Conservation (phyloP, 192 early-diverging fungal genomes). For the Pilobolus umbonatus region DNA sequence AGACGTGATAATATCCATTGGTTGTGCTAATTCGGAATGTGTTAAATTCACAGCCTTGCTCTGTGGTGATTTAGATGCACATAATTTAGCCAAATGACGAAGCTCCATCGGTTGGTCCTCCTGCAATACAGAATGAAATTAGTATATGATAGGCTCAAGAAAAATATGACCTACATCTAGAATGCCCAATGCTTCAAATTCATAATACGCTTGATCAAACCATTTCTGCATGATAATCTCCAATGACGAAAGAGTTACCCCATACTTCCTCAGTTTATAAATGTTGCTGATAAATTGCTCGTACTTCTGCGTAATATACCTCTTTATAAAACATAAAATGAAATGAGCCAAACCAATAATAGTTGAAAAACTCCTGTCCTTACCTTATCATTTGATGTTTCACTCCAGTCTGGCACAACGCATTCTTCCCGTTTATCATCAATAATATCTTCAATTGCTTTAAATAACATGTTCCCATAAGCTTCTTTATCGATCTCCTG, state of each 20-base stretch:
- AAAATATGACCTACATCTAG: slow-evolving; percentile 5
- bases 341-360: background rate
- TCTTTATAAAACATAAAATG: slow-evolving; percentile 20
- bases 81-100: slow-evolving; percentile 12
- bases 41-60: background rate
- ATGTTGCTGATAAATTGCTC: slow-evolving; percentile 41
- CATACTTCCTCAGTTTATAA: slow-evolving; percentile 40
- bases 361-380: background rate
- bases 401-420: slow-evolving; percentile 8
- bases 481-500: slow-evolving; percentile 37
- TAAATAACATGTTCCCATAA: slow-evolving; percentile 38
- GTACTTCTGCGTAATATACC: slow-evolving; percentile 22
- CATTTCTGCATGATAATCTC: slow-evolving; percentile 39
- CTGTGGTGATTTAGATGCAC: slow-evolving; percentile 2
- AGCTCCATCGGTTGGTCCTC: slow-evolving; percentile 17
- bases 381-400: slow-evolving; percentile 6
- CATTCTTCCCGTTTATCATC: slow-evolving; percentile 36
- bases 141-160: background rate
- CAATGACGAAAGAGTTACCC: slow-evolving; percentile 38
- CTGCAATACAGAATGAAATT: background rate
- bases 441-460: slow-evolving; percentile 36
- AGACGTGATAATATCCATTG: slow-evolving; percentile 18
- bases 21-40: slow-evolving; percentile 14
- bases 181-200: slow-evolving; percentile 22
- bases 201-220: slow-evolving; percentile 35